phyloP scores from a whole-genome alignment of 176 grass and related monocot genomes.

The Zizania latifolia region DNA sequence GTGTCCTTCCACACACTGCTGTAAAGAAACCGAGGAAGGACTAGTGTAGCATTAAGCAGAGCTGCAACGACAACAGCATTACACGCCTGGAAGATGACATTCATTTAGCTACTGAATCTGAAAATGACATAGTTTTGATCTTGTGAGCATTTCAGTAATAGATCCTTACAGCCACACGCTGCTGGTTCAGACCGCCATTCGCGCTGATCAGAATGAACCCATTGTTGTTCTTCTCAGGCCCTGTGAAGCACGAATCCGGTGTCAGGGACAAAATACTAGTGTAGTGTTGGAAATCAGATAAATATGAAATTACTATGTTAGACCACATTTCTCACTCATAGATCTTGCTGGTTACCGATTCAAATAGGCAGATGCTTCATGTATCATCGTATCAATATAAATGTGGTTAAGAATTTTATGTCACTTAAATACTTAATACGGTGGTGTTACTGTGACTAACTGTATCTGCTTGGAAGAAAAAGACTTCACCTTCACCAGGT shows the following conservation, averaged over 20 bases:
- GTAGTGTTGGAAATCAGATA: neutral
- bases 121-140: neutral
- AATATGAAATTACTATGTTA: neutral
- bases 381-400: neutral
- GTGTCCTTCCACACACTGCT: constrained; percentile 94
- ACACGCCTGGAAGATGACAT: constrained; percentile 47
- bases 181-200: constrained; percentile 89
- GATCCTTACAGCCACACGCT: constrained; percentile 78
- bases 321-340: neutral
- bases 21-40: constrained; percentile 69
- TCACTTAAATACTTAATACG: neutral
- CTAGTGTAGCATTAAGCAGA: constrained; percentile 79
- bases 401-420: neutral
- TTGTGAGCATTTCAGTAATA: neutral
- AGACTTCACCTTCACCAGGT: constrained; percentile 31
- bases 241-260: constrained; percentile 25
- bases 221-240: constrained; percentile 40
- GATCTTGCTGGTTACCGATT: neutral
- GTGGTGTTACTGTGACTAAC: neutral
- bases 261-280: neutral
- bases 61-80: constrained; percentile 73
- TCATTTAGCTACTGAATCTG: neutral
- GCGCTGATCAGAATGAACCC: constrained; percentile 79
- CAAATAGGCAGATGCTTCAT: neutral
- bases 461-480: neutral